Base-by-base conservation (phyloP, 1,139 yeast genomes). In the Pichia sp. region DNA sequence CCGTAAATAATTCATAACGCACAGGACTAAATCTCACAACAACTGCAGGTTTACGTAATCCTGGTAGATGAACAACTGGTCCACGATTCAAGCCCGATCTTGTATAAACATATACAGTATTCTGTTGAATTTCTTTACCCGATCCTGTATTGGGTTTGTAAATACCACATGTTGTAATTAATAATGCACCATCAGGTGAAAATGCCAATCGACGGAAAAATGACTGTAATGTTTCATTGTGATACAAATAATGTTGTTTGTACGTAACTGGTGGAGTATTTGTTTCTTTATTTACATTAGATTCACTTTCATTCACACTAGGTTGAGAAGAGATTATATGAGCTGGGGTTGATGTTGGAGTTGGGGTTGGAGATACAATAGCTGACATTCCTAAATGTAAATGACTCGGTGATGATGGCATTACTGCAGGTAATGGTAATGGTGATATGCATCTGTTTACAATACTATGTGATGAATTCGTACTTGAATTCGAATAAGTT, bases 111-210 rank as follows among this genome's bases (percentile, higher is more conserved):
- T 76, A 88, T 1, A 85, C 94, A 0, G 94, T 80, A 55, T 86
- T 84, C 13, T 68, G 57, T 14, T 59, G 48, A 21, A 69, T 74
- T 11, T 52, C 58, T 2, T 49, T 50, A 11, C 34, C 37, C 6
- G 37, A 28, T 10, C 35, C 42, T 11, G 37, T 33, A 29, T 30
- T 43, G 19, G 60, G 61, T 27, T 51, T 75, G 60, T 68, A 76
- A 16, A 83, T 68, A 1, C 96, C 97, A 39, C 94, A 80, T 0
- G 98, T 95, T 0, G 94, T 78, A 16, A 91, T 64, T 29, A 91
- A 64, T 32, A 91, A 61, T 40, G 73, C 69, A 0, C 99, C 99
- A 60, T 93, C 97, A 0, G 96, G 95, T 0, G 96, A 81, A 56
- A 88, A 87, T 1, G 80, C 63, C 44, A 89, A 68, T 45, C 98